Evolutionary conservation across 129 eudicot genomes (phyloP).

Genomic region (Pulicaria dysenterica): DNA sequence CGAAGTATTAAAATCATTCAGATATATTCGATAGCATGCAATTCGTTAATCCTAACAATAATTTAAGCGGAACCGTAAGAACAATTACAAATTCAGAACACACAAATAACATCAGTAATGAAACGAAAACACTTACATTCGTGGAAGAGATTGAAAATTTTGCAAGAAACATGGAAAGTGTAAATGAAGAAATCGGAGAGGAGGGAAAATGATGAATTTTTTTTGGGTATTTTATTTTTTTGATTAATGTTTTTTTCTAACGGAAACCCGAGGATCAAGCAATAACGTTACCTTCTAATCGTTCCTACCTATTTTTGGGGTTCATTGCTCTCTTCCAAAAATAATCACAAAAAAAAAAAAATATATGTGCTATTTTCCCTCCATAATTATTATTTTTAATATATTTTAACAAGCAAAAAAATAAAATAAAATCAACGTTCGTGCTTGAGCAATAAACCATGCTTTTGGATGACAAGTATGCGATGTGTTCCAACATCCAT

Average conservation of each 20-base stretch:
- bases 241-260: constrained; percentile 26
- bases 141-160: neutral
- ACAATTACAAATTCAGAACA: constrained; percentile 3
- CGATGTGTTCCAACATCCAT: too few species aligned
- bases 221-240: constrained; percentile 5
- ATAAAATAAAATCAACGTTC: too few species aligned
- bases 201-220: constrained; percentile 21
- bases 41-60: neutral
- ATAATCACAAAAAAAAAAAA: neutral
- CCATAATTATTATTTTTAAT: neutral
- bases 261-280: constrained; percentile 41
- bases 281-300: constrained; percentile 21
- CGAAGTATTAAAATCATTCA: neutral
- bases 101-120: neutral
- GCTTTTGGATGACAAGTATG: too few species aligned
- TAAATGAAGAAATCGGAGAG: constrained; percentile 20
- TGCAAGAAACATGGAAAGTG: constrained; percentile 1
- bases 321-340: constrained; percentile 20
- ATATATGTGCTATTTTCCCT: neutral
- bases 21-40: constrained; percentile 1
- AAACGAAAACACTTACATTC: constrained; percentile 12
- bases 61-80: neutral
- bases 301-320: constrained; percentile 25
- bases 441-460: too few species aligned
- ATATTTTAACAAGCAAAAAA: too few species aligned